Conservation (phyloP, 371 early-diverging fungal genomes). For the Rhizopus delemar region DNA sequence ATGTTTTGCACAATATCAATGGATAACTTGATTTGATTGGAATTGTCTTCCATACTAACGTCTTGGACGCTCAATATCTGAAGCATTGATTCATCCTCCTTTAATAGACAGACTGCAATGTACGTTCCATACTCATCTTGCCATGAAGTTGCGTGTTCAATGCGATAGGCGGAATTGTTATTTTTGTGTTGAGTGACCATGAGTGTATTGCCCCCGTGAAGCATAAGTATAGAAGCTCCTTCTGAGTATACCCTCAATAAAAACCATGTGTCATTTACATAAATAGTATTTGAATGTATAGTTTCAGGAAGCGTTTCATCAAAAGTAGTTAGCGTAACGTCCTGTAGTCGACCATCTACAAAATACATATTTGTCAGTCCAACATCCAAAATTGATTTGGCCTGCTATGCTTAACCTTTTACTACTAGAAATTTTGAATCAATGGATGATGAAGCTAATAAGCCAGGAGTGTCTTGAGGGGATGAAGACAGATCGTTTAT, state of each 20-base stretch:
- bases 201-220: not conserved
- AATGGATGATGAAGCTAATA: conserved; percentile 17
- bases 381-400: not conserved
- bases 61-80: conserved; percentile 4
- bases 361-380: not conserved
- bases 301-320: conserved; percentile 11
- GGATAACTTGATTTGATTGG: not conserved
- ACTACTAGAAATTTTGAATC: conserved; percentile 14
- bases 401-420: conserved; percentile 8
- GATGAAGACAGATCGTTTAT: not conserved
- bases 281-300: conserved; percentile 13
- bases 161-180: not conserved
- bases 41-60: not conserved
- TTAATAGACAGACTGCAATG: conserved; percentile 10
- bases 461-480: not conserved
- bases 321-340: conserved; percentile 12
- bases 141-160: conserved; percentile 21
- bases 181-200: not conserved
- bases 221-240: conserved; percentile 11
- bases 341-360: conserved; percentile 20
- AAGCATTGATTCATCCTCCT: not conserved
- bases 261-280: not conserved
- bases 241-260: conserved; percentile 19
- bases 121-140: not conserved
- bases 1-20: not conserved